Percentiles rank a stretch among this genome's conserved stretches.
These are phyloP conservation scores for Neoarthrinium moseri DNA, from an alignment of 2,329 filamentous ascomycete genomes.

Conservation along the genomic window DNA sequence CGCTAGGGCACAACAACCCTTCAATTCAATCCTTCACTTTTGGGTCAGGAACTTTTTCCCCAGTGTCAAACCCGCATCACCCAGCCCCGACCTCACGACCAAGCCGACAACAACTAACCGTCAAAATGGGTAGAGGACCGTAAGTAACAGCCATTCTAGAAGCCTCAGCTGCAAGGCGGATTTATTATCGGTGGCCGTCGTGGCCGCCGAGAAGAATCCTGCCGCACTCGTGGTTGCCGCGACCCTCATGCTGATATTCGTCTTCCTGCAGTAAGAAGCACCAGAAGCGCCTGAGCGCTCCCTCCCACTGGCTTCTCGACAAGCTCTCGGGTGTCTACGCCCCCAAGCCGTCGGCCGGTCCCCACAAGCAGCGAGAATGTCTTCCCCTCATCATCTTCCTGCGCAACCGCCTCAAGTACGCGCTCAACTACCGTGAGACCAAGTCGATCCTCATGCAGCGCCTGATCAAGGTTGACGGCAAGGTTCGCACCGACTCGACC, in stretches of 20 bases:
- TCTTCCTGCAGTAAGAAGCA: constrained; percentile 80
- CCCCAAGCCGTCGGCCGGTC: constrained; percentile 74
- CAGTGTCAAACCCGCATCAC: neutral
- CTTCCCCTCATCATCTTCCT: constrained; percentile 99
- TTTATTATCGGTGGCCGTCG: neutral
- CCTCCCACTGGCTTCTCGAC: constrained; percentile 99
- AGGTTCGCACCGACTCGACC: constrained; percentile 98
- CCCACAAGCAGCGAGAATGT: constrained; percentile 99
- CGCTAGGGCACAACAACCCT: constrained; percentile 8
- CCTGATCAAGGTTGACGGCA: constrained; percentile 98
- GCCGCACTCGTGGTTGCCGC: neutral
- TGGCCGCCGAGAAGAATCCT: neutral
- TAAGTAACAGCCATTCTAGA: constrained; percentile 36
- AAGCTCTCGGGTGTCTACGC: constrained; percentile 93
- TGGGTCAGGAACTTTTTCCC: constrained; percentile 4
- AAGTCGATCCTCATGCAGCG: constrained; percentile 99
- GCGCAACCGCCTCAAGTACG: constrained; percentile 97
- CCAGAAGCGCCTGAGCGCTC: constrained; percentile 99
- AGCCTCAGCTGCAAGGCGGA: neutral
- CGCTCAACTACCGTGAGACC: constrained; percentile 96
- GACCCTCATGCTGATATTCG: constrained; percentile 29
- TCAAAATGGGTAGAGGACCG: constrained; percentile 51
- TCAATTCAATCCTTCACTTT: neutral
- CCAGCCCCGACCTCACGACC: constrained; percentile 20
- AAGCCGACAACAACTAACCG: constrained; percentile 33